phyloP scores from a whole-genome alignment of 306 rosid genomes.

The Dicorynia guianensis region DNA sequence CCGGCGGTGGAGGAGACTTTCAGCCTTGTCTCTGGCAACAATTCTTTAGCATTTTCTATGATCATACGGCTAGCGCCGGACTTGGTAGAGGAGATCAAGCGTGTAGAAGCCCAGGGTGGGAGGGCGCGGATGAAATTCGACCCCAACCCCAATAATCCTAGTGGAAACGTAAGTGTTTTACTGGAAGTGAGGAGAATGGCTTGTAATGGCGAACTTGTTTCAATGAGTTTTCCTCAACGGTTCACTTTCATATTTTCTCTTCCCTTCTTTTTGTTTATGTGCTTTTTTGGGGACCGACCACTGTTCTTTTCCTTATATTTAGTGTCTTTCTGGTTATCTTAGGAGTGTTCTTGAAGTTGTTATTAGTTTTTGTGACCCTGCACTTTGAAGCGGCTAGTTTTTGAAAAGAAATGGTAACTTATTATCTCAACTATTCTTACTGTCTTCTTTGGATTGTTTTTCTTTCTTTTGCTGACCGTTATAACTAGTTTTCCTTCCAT shows the following conservation, averaged over 20 bases:
- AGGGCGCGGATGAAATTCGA: slow-evolving; percentile 84
- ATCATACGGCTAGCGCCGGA: slow-evolving; percentile 83
- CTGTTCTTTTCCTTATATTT: slow-evolving; percentile 16
- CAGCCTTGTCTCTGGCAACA: slow-evolving; percentile 69
- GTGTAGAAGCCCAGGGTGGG: slow-evolving; percentile 85
- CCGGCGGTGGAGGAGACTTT: slow-evolving; percentile 78
- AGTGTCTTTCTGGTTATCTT: background rate
- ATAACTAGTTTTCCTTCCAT: background rate
- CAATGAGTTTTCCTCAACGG: background rate
- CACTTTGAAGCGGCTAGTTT: slow-evolving; percentile 18
- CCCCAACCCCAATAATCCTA: slow-evolving; percentile 55
- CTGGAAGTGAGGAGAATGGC: background rate
- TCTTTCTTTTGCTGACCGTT: background rate
- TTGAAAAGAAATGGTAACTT: slow-evolving; percentile 24
- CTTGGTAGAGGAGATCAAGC: slow-evolving; percentile 94
- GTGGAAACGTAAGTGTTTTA: slow-evolving; percentile 71
- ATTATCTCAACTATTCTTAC: background rate
- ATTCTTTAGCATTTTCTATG: slow-evolving; percentile 83
- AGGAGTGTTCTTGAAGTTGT: background rate
- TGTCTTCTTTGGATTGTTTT: too few species aligned
- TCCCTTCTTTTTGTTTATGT: background rate
- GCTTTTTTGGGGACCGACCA: background rate
- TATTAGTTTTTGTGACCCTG: slow-evolving; percentile 23
- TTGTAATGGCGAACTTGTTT: slow-evolving; percentile 7
- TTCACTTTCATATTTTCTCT: background rate